These are phyloP conservation scores for Cyclotella cryptica DNA, from an alignment of 108 stramenopile genomes.

Conservation along the genomic window DNA sequence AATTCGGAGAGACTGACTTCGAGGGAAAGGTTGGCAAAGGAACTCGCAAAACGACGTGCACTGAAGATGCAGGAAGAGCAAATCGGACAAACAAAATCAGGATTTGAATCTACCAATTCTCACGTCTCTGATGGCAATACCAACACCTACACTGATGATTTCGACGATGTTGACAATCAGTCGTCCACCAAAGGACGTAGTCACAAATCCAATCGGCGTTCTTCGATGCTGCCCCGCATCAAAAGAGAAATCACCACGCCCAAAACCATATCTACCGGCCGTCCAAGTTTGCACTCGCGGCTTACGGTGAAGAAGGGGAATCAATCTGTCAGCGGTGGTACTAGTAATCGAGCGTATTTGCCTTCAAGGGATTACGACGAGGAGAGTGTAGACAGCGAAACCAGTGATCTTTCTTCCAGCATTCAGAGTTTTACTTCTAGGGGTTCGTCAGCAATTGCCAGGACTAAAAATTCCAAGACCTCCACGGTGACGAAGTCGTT, in stretches of 20 bases:
- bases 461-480: not conserved
- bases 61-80: conserved; percentile 4
- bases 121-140: not conserved
- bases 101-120: not conserved
- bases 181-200: not conserved
- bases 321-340: not conserved
- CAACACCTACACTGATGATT: conserved; percentile 12
- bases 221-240: conserved; percentile 20
- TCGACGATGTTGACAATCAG: not conserved
- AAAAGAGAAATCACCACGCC: conserved; percentile 7
- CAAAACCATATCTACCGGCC: conserved; percentile 8
- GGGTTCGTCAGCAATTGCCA: conserved; percentile 6
- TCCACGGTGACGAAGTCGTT: conserved; percentile 15
- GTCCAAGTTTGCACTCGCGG: conserved; percentile 8
- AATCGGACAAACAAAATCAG: not conserved
- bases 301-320: conserved; percentile 22
- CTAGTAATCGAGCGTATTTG: not conserved
- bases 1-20: conserved; percentile 3
- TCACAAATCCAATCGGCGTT: conserved; percentile 4
- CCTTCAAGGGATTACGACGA: conserved; percentile 15
- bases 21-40: conserved; percentile 18
- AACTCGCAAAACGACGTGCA: conserved; percentile 12
- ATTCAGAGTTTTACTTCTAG: conserved; percentile 31
- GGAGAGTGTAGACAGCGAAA: conserved; percentile 29
- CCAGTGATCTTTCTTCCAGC: conserved; percentile 47